Percentiles rank a stretch among this genome's conserved stretches.
Evolutionary conservation across 1,284 basidiomycete genomes (phyloP).

Genomic region (Trametes versicolor): DNA sequence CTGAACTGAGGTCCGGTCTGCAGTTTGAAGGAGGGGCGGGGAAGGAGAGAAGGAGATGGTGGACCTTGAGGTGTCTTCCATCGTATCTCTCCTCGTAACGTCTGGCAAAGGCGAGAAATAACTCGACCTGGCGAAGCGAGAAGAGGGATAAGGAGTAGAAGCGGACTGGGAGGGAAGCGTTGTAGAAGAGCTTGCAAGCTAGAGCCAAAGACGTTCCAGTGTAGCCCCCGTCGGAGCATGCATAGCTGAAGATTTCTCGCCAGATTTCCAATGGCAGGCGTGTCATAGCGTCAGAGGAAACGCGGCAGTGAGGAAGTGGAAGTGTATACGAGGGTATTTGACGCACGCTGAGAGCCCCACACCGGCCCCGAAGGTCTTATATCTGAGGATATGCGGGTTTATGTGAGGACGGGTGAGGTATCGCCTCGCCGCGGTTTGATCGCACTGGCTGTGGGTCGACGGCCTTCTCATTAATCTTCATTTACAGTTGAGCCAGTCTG

Average conservation of each 20-base stretch:
- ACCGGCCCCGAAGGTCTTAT: conserved; percentile 6
- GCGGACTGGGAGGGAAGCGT: conserved; percentile 26
- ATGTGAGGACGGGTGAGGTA: conserved; percentile 4
- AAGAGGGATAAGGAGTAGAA: conserved; percentile 25
- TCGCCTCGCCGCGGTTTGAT: conserved; percentile 11
- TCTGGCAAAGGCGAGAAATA: conserved; percentile 18
- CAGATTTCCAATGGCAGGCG: conserved; percentile 30
- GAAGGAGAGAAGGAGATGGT: conserved; percentile 31
- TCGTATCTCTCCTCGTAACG: not conserved
- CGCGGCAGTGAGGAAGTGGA: not conserved
- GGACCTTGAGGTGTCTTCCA: conserved; percentile 15
- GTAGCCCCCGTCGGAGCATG: conserved; percentile 31
- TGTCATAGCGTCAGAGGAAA: not conserved
- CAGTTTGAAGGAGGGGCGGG: not conserved
- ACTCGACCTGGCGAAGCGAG: conserved; percentile 26
- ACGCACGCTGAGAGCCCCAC: not conserved
- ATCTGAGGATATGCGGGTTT: not conserved
- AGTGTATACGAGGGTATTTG: not conserved
- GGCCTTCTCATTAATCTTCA: not conserved
- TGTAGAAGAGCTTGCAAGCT: conserved; percentile 30
- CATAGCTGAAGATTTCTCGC: conserved; percentile 27
- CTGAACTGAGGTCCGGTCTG: conserved; percentile 6
- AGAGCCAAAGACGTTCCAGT: conserved; percentile 28
- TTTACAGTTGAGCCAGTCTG: conserved; percentile 5
- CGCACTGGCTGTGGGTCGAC: conserved; percentile 6